Conservation (phyloP, 768 basidiomycete species). For the Suillus cothurnatus region DNA sequence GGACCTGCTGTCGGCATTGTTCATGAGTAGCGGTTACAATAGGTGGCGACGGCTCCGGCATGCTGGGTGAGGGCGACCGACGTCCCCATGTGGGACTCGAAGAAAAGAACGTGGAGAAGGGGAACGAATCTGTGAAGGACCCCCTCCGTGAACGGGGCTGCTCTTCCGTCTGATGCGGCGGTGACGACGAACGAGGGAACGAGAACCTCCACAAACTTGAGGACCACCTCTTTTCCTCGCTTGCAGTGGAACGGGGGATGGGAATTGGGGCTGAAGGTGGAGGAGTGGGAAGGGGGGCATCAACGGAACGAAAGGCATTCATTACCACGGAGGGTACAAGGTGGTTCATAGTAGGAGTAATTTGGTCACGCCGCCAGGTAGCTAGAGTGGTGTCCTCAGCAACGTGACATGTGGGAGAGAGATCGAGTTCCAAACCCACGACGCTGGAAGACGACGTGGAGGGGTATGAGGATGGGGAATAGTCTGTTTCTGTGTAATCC, state of each 20-base stretch:
- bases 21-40: slow-evolving; percentile 32
- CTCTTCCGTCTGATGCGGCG: slow-evolving; percentile 31
- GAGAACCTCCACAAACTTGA: slow-evolving; percentile 38
- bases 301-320: slow-evolving; percentile 19
- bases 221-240: slow-evolving; percentile 37
- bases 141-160: slow-evolving; percentile 31
- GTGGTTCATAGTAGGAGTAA: slow-evolving; percentile 27
- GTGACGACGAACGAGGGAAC: slow-evolving; percentile 32
- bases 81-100: slow-evolving; percentile 35
- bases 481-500: slow-evolving; percentile 50
- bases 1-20: slow-evolving; percentile 33
- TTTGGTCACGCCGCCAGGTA: slow-evolving; percentile 34
- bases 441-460: slow-evolving; percentile 40
- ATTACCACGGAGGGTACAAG: slow-evolving; percentile 27
- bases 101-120: slow-evolving; percentile 41
- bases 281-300: slow-evolving; percentile 19
- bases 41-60: slow-evolving; percentile 33
- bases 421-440: slow-evolving; percentile 34
- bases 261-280: slow-evolving; percentile 32
- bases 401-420: slow-evolving; percentile 32
- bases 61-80: slow-evolving; percentile 43
- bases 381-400: slow-evolving; percentile 33
- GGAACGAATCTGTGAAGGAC: slow-evolving; percentile 46
- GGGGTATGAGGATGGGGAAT: slow-evolving; percentile 48
- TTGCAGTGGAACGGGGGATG: slow-evolving; percentile 31